A percentile compares a stretch with the other conserved stretches of the same genome.
phyloP scores from a whole-genome alignment of 768 basidiomycete genomes.

The Cystofilobasidium ferigula region DNA sequence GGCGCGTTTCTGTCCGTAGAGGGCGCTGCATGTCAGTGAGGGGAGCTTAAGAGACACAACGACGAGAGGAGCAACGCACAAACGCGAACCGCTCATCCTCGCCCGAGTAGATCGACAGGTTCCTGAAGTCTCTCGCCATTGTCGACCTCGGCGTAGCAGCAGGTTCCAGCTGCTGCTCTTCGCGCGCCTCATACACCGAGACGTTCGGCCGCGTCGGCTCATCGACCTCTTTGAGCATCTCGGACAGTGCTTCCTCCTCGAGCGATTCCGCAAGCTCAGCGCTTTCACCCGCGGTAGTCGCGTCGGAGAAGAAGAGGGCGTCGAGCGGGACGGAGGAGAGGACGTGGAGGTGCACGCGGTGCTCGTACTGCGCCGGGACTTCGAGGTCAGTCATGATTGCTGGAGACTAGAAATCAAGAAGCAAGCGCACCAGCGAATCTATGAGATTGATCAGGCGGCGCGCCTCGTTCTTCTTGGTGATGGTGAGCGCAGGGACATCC shows the following conservation, averaged over 20 bases:
- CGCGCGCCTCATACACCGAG: slow-evolving; percentile 4
- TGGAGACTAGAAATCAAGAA: too few relatives aligned
- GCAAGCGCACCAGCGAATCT: slow-evolving; percentile 15
- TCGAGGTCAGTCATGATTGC: background rate
- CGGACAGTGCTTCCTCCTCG: slow-evolving; percentile 16
- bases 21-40: background rate
- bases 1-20: slow-evolving; percentile 11
- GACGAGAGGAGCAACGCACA: slow-evolving; percentile 7
- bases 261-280: slow-evolving; percentile 8
- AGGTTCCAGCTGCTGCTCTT: background rate
- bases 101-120: slow-evolving; percentile 22
- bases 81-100: slow-evolving; percentile 24
- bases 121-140: slow-evolving; percentile 6
- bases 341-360: slow-evolving; percentile 14
- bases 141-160: background rate
- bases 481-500: slow-evolving; percentile 16
- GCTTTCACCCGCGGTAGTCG: background rate
- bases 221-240: slow-evolving; percentile 25
- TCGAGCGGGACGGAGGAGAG: slow-evolving; percentile 11
- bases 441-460: slow-evolving; percentile 25
- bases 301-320: slow-evolving; percentile 24
- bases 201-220: slow-evolving; percentile 25
- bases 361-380: slow-evolving; percentile 13
- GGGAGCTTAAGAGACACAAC: background rate
- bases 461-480: slow-evolving; percentile 25